A percentile compares a stretch with the other conserved stretches of the same genome.
Evolutionary conservation across 2,329 filamentous ascomycete species (phyloP).

Genomic region (Akanthomyces uredinophilus): DNA sequence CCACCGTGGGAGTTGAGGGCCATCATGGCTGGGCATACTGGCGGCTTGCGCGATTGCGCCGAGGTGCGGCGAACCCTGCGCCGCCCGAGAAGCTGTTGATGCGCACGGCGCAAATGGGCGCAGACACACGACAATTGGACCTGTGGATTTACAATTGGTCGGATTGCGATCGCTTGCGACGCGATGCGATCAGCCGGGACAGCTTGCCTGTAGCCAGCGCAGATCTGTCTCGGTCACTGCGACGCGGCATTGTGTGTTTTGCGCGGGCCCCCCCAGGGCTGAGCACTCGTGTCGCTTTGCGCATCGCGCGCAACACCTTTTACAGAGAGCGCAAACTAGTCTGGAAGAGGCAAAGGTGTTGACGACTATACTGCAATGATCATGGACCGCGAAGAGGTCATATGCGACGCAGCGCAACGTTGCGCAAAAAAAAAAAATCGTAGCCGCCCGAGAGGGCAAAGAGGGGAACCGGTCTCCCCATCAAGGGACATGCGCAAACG

Average conservation of each 20-base stretch:
- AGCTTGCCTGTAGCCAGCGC: neutral
- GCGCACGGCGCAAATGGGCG: neutral
- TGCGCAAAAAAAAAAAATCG: slow-evolving; percentile 5
- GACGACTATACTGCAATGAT: neutral
- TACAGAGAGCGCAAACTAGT: neutral
- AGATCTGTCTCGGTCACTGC: slow-evolving; percentile 3
- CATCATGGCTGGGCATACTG: neutral
- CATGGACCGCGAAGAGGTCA: neutral
- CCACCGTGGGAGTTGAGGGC: neutral
- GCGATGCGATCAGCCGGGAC: slow-evolving; percentile 3
- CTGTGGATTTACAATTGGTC: neutral
- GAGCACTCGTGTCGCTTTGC: neutral
- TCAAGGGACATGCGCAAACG: slow-evolving; percentile 8
- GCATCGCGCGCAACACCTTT: neutral
- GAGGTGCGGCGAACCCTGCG: neutral
- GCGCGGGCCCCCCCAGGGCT: neutral
- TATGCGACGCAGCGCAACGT: slow-evolving; percentile 1
- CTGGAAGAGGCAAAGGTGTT: neutral
- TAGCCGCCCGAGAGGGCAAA: neutral
- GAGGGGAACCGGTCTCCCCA: neutral
- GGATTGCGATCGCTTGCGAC: slow-evolving; percentile 1
- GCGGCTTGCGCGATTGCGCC: neutral
- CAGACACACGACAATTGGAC: neutral
- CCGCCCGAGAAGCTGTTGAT: too few species aligned
- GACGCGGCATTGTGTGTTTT: neutral